Evolutionary conservation across 169 alveolate species (phyloP).

Genomic region (Babesia bovis): DNA sequence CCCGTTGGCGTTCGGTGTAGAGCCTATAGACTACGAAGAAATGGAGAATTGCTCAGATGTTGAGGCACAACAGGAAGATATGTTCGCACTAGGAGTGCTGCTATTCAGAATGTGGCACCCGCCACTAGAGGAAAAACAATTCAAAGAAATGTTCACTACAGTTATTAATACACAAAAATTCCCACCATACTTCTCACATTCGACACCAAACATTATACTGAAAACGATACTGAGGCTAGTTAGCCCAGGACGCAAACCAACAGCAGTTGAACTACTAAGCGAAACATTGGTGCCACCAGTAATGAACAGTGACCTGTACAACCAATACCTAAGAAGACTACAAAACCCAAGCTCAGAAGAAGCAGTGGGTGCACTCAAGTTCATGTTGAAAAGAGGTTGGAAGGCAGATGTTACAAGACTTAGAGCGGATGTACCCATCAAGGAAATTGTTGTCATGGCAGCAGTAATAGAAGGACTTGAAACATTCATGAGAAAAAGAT

Average conservation of each 20-base stretch:
- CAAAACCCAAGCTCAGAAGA: slow-evolving; percentile 63
- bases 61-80: slow-evolving; percentile 66
- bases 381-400: slow-evolving; percentile 46
- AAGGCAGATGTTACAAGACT: slow-evolving; percentile 35
- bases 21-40: background rate
- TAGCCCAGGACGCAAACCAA: slow-evolving; percentile 56
- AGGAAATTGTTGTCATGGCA: slow-evolving; percentile 14
- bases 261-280: slow-evolving; percentile 60
- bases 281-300: slow-evolving; percentile 70
- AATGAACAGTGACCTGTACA: slow-evolving; percentile 60
- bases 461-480: slow-evolving; percentile 36
- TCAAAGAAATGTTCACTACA: slow-evolving; percentile 27
- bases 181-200: slow-evolving; percentile 55
- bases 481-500: slow-evolving; percentile 46
- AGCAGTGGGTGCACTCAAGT: slow-evolving; percentile 51
- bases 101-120: slow-evolving; percentile 70
- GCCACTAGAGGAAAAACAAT: slow-evolving; percentile 44
- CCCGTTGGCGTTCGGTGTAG: slow-evolving; percentile 42
- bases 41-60: slow-evolving; percentile 5
- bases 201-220: slow-evolving; percentile 53
- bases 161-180: slow-evolving; percentile 26
- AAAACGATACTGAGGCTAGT: slow-evolving; percentile 53
- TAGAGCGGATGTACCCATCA: slow-evolving; percentile 17
- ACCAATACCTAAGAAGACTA: slow-evolving; percentile 55
- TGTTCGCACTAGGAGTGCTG: slow-evolving; percentile 60